Evolutionary conservation across 352 stramenopile species (phyloP), one percentile per base, ranked within the genome.

Genomic region (Pythium pyrilobum): DNA sequence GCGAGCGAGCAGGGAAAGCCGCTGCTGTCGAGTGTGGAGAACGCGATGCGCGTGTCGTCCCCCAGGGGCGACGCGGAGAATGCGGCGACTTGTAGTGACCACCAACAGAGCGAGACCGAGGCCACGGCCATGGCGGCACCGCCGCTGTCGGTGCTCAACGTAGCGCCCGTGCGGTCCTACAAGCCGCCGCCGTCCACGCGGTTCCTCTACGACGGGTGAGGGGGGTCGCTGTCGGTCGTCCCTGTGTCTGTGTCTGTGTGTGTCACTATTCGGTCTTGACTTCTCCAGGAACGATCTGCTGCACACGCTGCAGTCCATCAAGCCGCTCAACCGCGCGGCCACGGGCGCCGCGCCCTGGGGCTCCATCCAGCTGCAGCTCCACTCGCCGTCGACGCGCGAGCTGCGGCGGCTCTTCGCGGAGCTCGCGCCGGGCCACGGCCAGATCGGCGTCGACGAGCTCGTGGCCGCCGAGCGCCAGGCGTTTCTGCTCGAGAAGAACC

Each of bases 171-270:
- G 28, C 41, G 33, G 13, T 53, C 57, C 0, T 65, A 49, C 50
- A 59, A 59, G 31, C 57, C 50, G 15, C 49, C 57, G 20, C 38
- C 43, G 12, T 54, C 48, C 3, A 59, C 59, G 11, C 66, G 78
- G 23, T 87, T 92, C 49, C 68, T 92, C 33, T 92, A 87, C 42
- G 76, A 87, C 46, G 65, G 75, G 77, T 88, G 61, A 8, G 37
- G 5, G 10, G 9, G 11, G 29, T 34, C n/a, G 16, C 32, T 37
- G 32, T 8, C n/a, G n/a, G n/a, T n/a, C n/a, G n/a, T n/a, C n/a
- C n/a, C n/a, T n/a, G n/a, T n/a, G n/a, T n/a, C n/a, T n/a, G n/a
- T n/a, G n/a, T n/a, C n/a, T n/a, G 10, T 37, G 16, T 37, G 32
- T 16, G 32, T 37, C 37, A 31, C 13, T 44, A 48, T 45, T 38